Base-by-base conservation (phyloP, 768 basidiomycete genomes). In the Mycena crocata region DNA sequence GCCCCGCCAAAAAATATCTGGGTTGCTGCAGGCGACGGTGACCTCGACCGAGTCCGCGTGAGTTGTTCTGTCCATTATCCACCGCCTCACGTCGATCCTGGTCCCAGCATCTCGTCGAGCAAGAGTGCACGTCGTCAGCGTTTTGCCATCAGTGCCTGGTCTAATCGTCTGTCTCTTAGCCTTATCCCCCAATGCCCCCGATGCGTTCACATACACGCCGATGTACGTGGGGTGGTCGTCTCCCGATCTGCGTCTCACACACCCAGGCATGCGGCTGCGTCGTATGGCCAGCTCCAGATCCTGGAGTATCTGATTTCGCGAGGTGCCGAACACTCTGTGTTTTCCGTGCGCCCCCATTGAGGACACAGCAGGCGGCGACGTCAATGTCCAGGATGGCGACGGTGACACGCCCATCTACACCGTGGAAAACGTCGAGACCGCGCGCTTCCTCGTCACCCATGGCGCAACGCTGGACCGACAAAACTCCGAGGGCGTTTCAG, bases 351-450 rank as follows among this genome's bases (percentile, higher is more conserved):
- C 44, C 39, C 45, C 67, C 52, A 57, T 63, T 66, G 37, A 42
- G 59, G 39, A 55, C 66, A 23, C 55, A 66, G 23, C 60, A 90
- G 95, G 95, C 19, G 96, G 95, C 55, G 86, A 96, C 75, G 92
- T 96, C 62, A 95, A 98, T 74, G 78, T 96, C 66, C 86, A 88
- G 1, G 96, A 98, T 75, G 84, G 83, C 57, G 96, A 98, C 74
- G 93, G 93, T 12, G 96, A 98, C 76, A 97, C 95, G 13, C 96
- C 96, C 13, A 81, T 98, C 21, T 97, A 93, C 82, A 93, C 93
- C 28, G 94, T 94, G 49, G 96, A 98, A 79, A 87, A 88, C 75
- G 73, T 93, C 44, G 86, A 90, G 64, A 92, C 92, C 0, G 95
- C 96, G 3, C 84, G 82, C 17, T 94, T 85, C 78, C 88, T 98